These are phyloP conservation scores for Agarophyton chilense DNA, from an alignment of 23 red algal species.

Conservation along the genomic window DNA sequence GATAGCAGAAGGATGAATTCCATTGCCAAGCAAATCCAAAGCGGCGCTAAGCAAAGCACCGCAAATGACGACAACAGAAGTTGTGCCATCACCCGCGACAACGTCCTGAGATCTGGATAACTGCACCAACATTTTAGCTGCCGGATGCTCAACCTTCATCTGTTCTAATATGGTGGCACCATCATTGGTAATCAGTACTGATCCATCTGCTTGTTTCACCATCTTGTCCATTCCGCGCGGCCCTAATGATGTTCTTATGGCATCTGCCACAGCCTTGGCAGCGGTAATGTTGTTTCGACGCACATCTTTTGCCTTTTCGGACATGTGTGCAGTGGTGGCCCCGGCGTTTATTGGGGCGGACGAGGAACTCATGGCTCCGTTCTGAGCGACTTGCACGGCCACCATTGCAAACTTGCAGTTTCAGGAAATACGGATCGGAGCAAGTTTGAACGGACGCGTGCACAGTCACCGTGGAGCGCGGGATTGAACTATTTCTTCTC, in stretches of 20 bases:
- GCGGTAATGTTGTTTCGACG: constrained; percentile 93
- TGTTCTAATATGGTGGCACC: constrained; percentile 95
- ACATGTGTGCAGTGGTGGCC: not conserved
- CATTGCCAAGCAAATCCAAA: constrained; percentile 74
- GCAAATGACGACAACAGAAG: constrained; percentile 93
- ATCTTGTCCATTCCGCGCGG: constrained; percentile 99
- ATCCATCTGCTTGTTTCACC: constrained; percentile 76
- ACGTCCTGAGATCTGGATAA: constrained; percentile 95
- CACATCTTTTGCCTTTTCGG: constrained; percentile 90
- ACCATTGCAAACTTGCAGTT: constrained; percentile 19
- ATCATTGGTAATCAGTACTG: constrained; percentile 97
- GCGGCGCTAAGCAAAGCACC: constrained; percentile 85
- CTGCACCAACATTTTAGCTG: constrained; percentile 98
- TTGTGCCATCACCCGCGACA: constrained; percentile 98
- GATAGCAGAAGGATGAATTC: constrained; percentile 92
- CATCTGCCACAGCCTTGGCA: constrained; percentile 95
- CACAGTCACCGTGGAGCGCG: not conserved
- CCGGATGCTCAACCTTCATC: constrained; percentile 94
- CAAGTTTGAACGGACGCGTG: not conserved
- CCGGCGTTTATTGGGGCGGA: not conserved
- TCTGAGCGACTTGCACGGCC: constrained; percentile 18
- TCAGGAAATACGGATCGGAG: not conserved
- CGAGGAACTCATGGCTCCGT: constrained; percentile 13
- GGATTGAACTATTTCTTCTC: not conserved
- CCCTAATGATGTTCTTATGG: constrained; percentile 89